Evolutionary conservation across 148 eudicot species (phyloP).

Genomic region (Vaccinium myrtillus): DNA sequence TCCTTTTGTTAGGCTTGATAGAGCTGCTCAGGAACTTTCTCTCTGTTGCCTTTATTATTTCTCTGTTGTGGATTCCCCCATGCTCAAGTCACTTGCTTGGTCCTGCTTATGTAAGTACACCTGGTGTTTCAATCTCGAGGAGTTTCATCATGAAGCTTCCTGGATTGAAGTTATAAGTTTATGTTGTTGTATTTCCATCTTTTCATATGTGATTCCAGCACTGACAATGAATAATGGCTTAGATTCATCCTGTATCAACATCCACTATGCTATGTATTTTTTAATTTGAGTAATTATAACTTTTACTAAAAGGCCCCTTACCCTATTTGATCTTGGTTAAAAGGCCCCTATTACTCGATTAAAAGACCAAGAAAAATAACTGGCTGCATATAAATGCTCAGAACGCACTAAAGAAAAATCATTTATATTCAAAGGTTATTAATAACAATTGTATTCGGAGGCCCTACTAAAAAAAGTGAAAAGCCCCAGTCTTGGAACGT

Average conservation of each 20-base stretch:
- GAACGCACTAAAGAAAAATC: neutral
- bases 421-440: neutral
- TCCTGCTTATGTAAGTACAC: conserved; percentile 82
- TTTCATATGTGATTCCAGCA: neutral
- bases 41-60: conserved; percentile 79
- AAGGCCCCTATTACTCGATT: neutral
- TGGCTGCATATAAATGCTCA: neutral
- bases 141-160: neutral
- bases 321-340: neutral
- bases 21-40: conserved; percentile 70
- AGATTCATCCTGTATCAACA: neutral
- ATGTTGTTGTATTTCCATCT: conserved; percentile 14
- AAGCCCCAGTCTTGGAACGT: no score
- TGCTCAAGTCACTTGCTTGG: conserved; percentile 68
- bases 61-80: conserved; percentile 49
- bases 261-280: neutral
- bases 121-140: conserved; percentile 2
- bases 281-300: neutral
- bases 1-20: conserved; percentile 66
- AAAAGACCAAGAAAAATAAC: neutral
- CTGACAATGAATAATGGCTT: neutral
- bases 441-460: no score
- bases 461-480: no score
- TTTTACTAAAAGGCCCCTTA: neutral
- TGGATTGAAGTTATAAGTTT: conserved; percentile 3